Base-by-base conservation (phyloP, 2,329 filamentous ascomycete species). In the Xenoacremonium recifei region DNA sequence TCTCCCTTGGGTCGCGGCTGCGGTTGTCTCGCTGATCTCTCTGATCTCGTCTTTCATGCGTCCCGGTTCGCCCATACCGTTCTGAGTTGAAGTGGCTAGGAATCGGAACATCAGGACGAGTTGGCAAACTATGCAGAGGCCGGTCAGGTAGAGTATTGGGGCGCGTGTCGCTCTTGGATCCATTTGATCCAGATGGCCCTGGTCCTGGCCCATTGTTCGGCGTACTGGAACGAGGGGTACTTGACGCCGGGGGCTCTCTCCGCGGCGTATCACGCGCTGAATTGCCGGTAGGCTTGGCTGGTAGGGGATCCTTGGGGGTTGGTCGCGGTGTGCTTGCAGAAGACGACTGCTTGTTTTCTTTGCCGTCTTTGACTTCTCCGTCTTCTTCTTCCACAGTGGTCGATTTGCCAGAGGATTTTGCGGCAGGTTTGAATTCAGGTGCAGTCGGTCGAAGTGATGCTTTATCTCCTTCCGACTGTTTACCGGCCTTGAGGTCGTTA, bases 291-390 rank as follows among this genome's bases (percentile, higher is more conserved):
- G 64, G 65, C 31, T 60, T 64, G 4, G 60, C 53, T 3, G 66
- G 65, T 9, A 68, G 39, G 3, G 54, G 47, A 17, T 69, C 63
- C 69, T 58, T 66, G 3, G 53, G 21, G 12, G 16, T 27, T 7
- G 42, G 10, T 30, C 48, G 55, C 15, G 47, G 31, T 2, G 42
- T 6, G 6, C 15, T 29, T 17, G 54, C 51, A 11, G 44, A 31
- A 10, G 35, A 39, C 20, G 52, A 53, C 10, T 46, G 47, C 42
- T 51, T 58, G 20, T 17, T 21, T 13, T 63, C 59, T 36, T 59
- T 80, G 23, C 69, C 71, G 53, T 88, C 85, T 48, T 82, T 79
- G 18, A 88, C 84, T 60, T 89, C 85, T 16, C 85, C 85, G 57
- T 89, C 85, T 60, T 89, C 85, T 39, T 80, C 78, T 47, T 84